These are phyloP conservation scores for Actinidia arguta DNA, from an alignment of 179 eudicot species.

Conservation along the genomic window DNA sequence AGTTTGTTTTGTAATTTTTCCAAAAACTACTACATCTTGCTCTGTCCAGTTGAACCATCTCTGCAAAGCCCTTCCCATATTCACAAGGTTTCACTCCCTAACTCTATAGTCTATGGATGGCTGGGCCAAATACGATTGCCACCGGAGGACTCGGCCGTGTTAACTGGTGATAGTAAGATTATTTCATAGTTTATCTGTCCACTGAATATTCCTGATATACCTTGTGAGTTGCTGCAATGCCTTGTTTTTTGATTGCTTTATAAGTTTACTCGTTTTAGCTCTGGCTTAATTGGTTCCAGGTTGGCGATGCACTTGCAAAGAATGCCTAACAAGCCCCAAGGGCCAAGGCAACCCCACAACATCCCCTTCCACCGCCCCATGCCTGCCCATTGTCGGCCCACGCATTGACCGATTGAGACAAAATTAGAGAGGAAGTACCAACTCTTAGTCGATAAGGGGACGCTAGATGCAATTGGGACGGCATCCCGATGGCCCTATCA, in stretches of 20 bases:
- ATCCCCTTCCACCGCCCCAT: too few species aligned
- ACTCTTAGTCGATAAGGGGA: constrained; percentile 90
- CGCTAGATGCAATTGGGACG: constrained; percentile 95
- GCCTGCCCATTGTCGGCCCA: too few species aligned
- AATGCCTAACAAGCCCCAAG: too few species aligned
- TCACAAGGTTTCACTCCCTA: neutral
- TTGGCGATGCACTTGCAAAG: constrained; percentile 95
- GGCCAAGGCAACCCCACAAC: too few species aligned
- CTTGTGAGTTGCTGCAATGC: neutral
- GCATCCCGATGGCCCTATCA: constrained; percentile 96
- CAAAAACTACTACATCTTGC: too few species aligned
- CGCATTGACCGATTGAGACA: too few species aligned
- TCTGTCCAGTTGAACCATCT: too few species aligned
- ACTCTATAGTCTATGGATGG: too few species aligned
- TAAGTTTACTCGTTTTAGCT: constrained; percentile 1
- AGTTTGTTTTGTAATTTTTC: too few species aligned
- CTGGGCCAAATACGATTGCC: too few species aligned
- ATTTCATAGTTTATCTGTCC: neutral
- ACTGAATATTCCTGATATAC: neutral
- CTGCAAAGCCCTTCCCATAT: too few species aligned
- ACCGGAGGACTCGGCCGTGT: too few species aligned
- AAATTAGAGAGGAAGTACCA: constrained; percentile 71
- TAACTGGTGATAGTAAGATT: neutral
- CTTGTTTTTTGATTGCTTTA: neutral
- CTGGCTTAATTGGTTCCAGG: constrained; percentile 50